These are phyloP conservation scores for Alternaria alternata DNA, from an alignment of 2,329 filamentous ascomycete genomes.

Conservation along the genomic window DNA sequence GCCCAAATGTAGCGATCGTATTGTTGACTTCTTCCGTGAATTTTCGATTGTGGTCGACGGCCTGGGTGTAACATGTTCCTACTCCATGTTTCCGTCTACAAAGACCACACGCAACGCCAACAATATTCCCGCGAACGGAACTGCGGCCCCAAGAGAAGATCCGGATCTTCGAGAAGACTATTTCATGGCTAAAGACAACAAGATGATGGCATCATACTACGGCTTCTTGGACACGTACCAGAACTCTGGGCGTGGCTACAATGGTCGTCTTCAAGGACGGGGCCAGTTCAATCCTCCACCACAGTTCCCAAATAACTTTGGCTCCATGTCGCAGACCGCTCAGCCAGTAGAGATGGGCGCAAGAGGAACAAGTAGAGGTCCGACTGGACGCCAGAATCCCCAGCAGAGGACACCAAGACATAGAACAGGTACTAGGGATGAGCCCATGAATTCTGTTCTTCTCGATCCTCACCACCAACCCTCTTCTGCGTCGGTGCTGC, in stretches of 20 bases:
- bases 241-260: constrained; percentile 47
- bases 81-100: constrained; percentile 97
- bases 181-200: constrained; percentile 92
- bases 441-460: constrained; percentile 75
- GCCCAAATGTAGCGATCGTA: constrained; percentile 86
- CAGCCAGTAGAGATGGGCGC: constrained; percentile 57
- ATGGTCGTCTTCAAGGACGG: constrained; percentile 13
- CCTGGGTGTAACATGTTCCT: constrained; percentile 94
- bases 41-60: constrained; percentile 98
- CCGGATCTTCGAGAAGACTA: constrained; percentile 80
- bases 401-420: constrained; percentile 38
- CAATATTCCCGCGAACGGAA: constrained; percentile 54
- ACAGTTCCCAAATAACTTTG: constrained; percentile 72
- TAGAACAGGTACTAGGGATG: constrained; percentile 47
- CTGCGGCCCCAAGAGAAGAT: constrained; percentile 58
- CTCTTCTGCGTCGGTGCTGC: constrained; percentile 57
- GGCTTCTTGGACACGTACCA: constrained; percentile 91
- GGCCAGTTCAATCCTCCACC: constrained; percentile 76
- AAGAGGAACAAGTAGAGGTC: constrained; percentile 40
- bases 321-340: constrained; percentile 53
- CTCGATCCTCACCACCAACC: constrained; percentile 81
- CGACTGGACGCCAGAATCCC: constrained; percentile 29
- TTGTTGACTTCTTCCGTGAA: constrained; percentile 97
- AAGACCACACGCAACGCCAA: constrained; percentile 68
- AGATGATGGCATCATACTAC: constrained; percentile 97